Base-by-base conservation (phyloP, 2,329 filamentous ascomycete species). In the Monosporascus sp. region DNA sequence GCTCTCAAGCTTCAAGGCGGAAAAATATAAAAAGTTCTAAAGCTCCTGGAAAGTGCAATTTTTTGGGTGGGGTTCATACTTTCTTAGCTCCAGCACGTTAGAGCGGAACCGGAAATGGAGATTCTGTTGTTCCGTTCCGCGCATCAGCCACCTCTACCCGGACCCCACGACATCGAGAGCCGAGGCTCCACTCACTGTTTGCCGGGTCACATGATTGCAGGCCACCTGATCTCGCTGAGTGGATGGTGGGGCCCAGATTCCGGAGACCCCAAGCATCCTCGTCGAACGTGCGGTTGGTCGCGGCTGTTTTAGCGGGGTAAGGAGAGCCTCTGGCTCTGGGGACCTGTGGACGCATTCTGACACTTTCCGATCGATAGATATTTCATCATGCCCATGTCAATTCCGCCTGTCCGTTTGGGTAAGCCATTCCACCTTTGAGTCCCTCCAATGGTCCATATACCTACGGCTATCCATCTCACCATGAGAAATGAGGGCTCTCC, bases 301-400 rank as follows among this genome's bases (percentile, higher is more conserved):
- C 43, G 43, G 43, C 43, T 46, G 14, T 46, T 46, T 14, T 31
- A 31, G 43, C 24, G 43, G 43, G 43, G 43, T 46, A 46, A 31
- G 26, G 17, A 14, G 28, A 31, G n/a, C 9, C 28, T 31, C 28
- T 31, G 28, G 7, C 28, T 31, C 28, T 31, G n/a, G 28, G 28
- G 28, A 14, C 28, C 28, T 31, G 9, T 31, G 4, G 28, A 14
- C 28, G 3, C 28, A 14, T 31, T 31, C 28, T 31, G 9, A 31
- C 28, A 11, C 5, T 11, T 46, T 31, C 40, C 18, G 22, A 28
- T 46, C 43, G 22, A 41, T 49, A 14, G 35, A 28, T 18, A 31
- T 31, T 43, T 22, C 58, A 60, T 60, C 58, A 60, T 60, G 51
- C 43, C 37, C n/a, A 54, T 58, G 54, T 58, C 51, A 60, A 50